Percentiles rank a stretch among this genome's conserved stretches.
Conservation (phyloP, 192 early-diverging fungal species). For the Podila epicladia region DNA sequence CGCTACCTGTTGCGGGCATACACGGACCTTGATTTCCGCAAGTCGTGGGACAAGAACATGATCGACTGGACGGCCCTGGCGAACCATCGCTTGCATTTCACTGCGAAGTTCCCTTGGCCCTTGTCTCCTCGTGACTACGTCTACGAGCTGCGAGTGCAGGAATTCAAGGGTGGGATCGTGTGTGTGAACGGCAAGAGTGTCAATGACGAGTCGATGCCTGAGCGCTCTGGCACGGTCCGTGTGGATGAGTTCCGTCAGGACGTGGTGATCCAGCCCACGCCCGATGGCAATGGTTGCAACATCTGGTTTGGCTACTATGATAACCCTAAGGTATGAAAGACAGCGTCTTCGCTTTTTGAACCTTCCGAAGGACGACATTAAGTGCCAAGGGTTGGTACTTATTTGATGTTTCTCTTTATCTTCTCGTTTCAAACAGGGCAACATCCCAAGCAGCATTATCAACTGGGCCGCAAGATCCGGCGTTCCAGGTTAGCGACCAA, state of each 20-base stretch:
- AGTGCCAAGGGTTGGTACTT: too few species aligned
- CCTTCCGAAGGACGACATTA: not conserved
- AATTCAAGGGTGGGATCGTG: constrained; percentile 19
- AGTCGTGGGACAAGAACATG: constrained; percentile 62
- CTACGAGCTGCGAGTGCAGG: constrained; percentile 50
- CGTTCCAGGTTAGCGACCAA: constrained; percentile 23
- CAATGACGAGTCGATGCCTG: constrained; percentile 19
- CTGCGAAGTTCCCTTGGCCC: constrained; percentile 59
- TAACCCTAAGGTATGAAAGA: constrained; percentile 52
- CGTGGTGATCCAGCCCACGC: constrained; percentile 49
- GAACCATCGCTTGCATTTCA: constrained; percentile 43
- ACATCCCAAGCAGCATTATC: constrained; percentile 39
- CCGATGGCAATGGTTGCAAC: constrained; percentile 50
- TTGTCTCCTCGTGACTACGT: constrained; percentile 58
- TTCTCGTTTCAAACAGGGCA: constrained; percentile 9
- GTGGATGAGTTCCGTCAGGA: constrained; percentile 60
- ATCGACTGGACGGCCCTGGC: constrained; percentile 44
- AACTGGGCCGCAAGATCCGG: constrained; percentile 42
- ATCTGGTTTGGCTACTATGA: constrained; percentile 60
- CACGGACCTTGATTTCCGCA: constrained; percentile 57
- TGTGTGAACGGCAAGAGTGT: constrained; percentile 41
- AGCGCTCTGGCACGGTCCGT: constrained; percentile 47
- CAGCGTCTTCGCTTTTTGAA: not conserved
- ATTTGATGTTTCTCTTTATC: not conserved
- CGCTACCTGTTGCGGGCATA: constrained; percentile 53